A percentile compares a stretch with the other conserved stretches of the same genome.
Conservation (phyloP, 1,139 yeast genomes). For the Kodamaea suecica region DNA sequence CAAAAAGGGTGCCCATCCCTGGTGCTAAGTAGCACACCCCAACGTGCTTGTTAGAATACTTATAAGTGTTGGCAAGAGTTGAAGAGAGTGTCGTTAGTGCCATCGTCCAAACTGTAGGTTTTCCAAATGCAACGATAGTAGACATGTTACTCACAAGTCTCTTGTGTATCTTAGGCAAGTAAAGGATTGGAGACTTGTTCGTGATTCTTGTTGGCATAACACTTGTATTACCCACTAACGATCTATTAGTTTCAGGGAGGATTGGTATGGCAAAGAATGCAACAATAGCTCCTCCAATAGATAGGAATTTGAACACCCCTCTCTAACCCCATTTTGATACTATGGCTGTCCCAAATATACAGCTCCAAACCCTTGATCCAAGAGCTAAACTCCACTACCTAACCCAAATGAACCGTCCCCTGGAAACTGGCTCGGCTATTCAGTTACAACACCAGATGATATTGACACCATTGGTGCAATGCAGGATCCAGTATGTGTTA, state of each 20-base stretch:
- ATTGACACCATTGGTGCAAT: conserved; percentile 70
- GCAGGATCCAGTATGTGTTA: conserved; percentile 36
- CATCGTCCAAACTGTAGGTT: conserved; percentile 63
- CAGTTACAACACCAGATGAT: conserved; percentile 65
- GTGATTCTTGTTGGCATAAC: conserved; percentile 37
- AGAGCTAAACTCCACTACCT: conserved; percentile 61
- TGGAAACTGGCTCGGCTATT: conserved; percentile 56
- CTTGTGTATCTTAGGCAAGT: conserved; percentile 16
- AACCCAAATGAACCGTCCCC: conserved; percentile 66
- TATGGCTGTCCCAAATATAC: conserved; percentile 68
- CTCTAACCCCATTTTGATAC: conserved; percentile 66
- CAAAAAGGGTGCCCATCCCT: conserved; percentile 56
- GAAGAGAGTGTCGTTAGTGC: conserved; percentile 63
- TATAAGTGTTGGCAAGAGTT: conserved; percentile 45
- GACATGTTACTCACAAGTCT: conserved; percentile 13
- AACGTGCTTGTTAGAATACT: conserved; percentile 48
- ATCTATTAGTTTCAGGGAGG: conserved; percentile 71
- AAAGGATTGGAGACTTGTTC: conserved; percentile 44
- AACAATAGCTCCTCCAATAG: conserved; percentile 53
- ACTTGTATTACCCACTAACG: conserved; percentile 67
- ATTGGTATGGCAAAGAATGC: conserved; percentile 34
- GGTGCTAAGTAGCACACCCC: conserved; percentile 64
- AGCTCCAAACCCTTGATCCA: conserved; percentile 70
- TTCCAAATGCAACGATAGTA: conserved; percentile 6
- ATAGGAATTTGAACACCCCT: conserved; percentile 71